Evolutionary conservation across 192 early-diverging fungal species (phyloP), one percentile per base, ranked within the genome.

Genomic region (Coemansia asiatica): DNA sequence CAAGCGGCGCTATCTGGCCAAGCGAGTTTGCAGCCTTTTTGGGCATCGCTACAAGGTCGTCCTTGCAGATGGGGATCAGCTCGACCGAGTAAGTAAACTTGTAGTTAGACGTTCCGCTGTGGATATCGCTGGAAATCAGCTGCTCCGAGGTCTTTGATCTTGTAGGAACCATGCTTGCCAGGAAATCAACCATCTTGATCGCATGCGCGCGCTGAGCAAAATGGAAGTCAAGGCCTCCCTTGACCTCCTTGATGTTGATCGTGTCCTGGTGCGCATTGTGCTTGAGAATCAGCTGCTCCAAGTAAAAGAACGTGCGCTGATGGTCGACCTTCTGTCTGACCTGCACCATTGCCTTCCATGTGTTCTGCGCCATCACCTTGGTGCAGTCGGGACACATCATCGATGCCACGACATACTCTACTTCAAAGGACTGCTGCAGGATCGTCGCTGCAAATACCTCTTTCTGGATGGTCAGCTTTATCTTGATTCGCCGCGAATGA

Each of bases 381-480:
- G 91, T 89, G 79, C 97, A 99, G 83, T 94, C 96, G 51, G 92
- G 91, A 74, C 97, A 99, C 76, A 96, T 92, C 78, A 98, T 96
- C 63, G 87, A 85, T 18, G 88, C 85, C 18, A 99, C 94, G 48
- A 94, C 86, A 68, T 87, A 99, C 83, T 97, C 96, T 19, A 96
- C 92, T 65, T 97, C 92, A 73, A 98, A 98, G 15, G 92, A 86
- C 82, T 97, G 95, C 75, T 98, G 96, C 66, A 98, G 72, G 64
- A 98, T 95, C 0, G 96, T 96, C 19, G 89, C 89, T 2, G 94
- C 87, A 79, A 97, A 95, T 12, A 96, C 91, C 79, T 99, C 97
- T 76, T 99, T 99, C 76, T 99, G 97, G 64, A 99, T 97, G 10
- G 96, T 95, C 75, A 99, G 83, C 84, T 98, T 97, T 67, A 98